A percentile compares a stretch with the other conserved stretches of the same genome.
phyloP scores from a whole-genome alignment of 2,329 filamentous ascomycete genomes.

The Diaporthe sp. region DNA sequence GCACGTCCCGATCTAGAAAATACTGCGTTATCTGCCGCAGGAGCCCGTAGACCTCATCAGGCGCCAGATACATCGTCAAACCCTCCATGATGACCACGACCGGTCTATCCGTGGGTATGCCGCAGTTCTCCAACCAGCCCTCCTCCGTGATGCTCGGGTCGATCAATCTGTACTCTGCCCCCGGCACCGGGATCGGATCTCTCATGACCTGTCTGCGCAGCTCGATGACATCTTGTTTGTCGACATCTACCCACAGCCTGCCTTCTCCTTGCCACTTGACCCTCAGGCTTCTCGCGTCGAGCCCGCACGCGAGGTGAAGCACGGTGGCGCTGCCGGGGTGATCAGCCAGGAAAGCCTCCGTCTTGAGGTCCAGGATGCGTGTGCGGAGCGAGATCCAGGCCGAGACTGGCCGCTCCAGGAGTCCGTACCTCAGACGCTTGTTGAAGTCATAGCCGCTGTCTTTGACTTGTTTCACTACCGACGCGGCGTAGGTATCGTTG shows the following conservation, averaged over 20 bases:
- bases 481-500: slow-evolving; percentile 2
- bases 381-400: background rate
- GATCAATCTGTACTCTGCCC: background rate
- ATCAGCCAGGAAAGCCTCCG: background rate
- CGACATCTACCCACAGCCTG: slow-evolving; percentile 2
- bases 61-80: background rate
- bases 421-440: background rate
- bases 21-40: background rate
- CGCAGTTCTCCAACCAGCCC: slow-evolving; percentile 1
- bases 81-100: slow-evolving; percentile 14
- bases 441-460: background rate
- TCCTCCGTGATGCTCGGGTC: slow-evolving; percentile 26
- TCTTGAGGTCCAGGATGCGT: slow-evolving; percentile 12
- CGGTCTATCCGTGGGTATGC: background rate
- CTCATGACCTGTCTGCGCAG: background rate
- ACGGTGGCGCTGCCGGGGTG: background rate
- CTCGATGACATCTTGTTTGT: slow-evolving; percentile 13
- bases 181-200: background rate
- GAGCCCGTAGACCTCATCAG: background rate
- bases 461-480: slow-evolving; percentile 3
- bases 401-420: background rate
- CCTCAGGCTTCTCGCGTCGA: slow-evolving; percentile 7
- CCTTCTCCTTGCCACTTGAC: background rate
- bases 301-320: slow-evolving; percentile 21
- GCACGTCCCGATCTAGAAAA: background rate